Conservation (phyloP, 192 early-diverging fungal species). For the Coemansia sp. region DNA sequence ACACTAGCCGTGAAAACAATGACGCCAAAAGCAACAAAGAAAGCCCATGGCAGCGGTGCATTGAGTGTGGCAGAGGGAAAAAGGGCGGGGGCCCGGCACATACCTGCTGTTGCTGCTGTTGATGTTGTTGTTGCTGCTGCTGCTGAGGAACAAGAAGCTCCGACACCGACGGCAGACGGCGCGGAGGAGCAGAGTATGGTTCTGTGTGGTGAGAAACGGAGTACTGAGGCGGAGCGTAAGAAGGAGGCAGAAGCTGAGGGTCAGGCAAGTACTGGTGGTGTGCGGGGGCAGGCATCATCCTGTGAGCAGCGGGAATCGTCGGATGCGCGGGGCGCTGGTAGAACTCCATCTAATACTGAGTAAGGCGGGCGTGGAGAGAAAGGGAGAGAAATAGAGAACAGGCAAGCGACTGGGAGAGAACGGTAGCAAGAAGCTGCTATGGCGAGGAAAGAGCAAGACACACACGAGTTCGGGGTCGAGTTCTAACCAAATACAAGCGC, state of each 20-base stretch:
- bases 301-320: conserved; percentile 26
- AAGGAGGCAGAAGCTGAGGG: conserved; percentile 10
- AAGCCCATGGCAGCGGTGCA: conserved; percentile 1
- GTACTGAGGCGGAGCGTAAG: conserved; percentile 2
- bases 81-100: neutral
- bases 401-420: neutral
- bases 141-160: conserved; percentile 44
- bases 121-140: neutral
- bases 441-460: neutral
- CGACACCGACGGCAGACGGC: conserved; percentile 46
- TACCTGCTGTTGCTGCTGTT: conserved; percentile 45
- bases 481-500: no score
- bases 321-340: conserved; percentile 51
- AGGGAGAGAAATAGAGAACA: neutral
- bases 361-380: conserved; percentile 4
- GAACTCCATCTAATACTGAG: conserved; percentile 43
- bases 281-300: conserved; percentile 25
- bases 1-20: conserved; percentile 1
- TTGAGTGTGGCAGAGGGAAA: conserved; percentile 1
- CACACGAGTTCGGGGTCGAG: neutral
- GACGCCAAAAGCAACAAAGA: neutral
- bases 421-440: no score
- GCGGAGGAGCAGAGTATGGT: conserved; percentile 15
- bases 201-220: conserved; percentile 7
- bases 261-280: conserved; percentile 32